phyloP scores from a whole-genome alignment of 352 stramenopile species.

The Globisporangium sylvaticum region DNA sequence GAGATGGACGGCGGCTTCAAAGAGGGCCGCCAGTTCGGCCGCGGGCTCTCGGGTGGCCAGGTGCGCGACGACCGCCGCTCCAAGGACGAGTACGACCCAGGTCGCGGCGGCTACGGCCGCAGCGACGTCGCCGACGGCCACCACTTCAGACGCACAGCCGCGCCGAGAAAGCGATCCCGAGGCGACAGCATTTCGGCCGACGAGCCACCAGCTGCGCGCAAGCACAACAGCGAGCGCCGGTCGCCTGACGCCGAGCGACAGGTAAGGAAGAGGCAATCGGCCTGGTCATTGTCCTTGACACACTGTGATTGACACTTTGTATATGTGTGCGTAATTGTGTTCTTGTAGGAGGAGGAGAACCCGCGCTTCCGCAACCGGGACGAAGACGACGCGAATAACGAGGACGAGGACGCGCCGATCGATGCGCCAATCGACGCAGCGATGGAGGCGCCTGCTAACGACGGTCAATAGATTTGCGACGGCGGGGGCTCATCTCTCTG shows the following conservation, averaged over 20 bases:
- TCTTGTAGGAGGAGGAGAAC: conserved; percentile 42
- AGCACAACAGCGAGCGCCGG: conserved; percentile 24
- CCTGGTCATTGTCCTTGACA: not conserved
- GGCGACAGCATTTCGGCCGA: conserved; percentile 43
- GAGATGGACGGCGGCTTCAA: conserved; percentile 88
- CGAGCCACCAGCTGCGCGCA: conserved; percentile 34
- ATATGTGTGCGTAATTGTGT: not conserved
- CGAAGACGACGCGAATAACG: conserved; percentile 21
- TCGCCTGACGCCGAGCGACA: conserved; percentile 18
- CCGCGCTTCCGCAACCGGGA: conserved; percentile 60
- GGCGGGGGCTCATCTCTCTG: too few relatives aligned
- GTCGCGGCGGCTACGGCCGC: conserved; percentile 72
- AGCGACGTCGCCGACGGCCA: conserved; percentile 56
- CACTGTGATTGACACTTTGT: not conserved
- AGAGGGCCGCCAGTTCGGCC: conserved; percentile 83
- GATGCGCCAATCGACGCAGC: too few relatives aligned
- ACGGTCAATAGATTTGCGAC: conserved; percentile 6
- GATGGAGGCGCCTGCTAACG: not conserved
- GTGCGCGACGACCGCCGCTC: conserved; percentile 82
- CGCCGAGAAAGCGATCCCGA: conserved; percentile 48
- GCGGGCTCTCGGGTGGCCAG: conserved; percentile 77
- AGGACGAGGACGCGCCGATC: conserved; percentile 16
- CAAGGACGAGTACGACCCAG: conserved; percentile 83
- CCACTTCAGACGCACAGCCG: conserved; percentile 63
- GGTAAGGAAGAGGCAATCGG: conserved; percentile 8